These are phyloP conservation scores for Allium fistulosum DNA, from an alignment of 106 monocot genomes.

Conservation along the genomic window DNA sequence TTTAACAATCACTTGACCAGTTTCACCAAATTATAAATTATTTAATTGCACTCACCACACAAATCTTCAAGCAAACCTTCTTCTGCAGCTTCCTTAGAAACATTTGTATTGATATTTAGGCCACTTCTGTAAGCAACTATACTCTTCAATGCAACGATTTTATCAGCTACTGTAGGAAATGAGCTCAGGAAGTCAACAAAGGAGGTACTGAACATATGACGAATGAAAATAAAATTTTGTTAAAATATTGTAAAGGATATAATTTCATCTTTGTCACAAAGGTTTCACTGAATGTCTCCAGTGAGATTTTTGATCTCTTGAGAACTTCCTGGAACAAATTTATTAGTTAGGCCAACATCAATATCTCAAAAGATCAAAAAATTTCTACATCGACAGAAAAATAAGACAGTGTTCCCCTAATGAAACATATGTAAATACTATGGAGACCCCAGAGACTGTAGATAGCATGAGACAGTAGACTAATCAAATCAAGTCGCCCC, in stretches of 20 bases:
- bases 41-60: constrained; percentile 29
- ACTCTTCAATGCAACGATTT: constrained; percentile 87
- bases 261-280: constrained; percentile 61
- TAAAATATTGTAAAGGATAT: constrained; percentile 59
- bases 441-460: too few relatives aligned
- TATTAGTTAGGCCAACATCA: neutral
- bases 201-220: neutral
- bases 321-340: constrained; percentile 51
- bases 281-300: constrained; percentile 70
- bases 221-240: neutral
- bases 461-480: too few relatives aligned
- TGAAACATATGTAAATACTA: too few relatives aligned
- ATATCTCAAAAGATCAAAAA: too few relatives aligned
- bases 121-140: constrained; percentile 98
- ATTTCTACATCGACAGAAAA: neutral
- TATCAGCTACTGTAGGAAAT: constrained; percentile 41
- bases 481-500: too few relatives aligned
- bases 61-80: constrained; percentile 71
- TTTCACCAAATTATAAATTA: neutral
- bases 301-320: constrained; percentile 27
- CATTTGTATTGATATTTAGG: constrained; percentile 64
- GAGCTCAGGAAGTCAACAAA: constrained; percentile 38
- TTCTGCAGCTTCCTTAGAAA: constrained; percentile 64
- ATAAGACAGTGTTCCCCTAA: neutral
- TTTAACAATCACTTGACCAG: too few relatives aligned